These are phyloP conservation scores for Leccinum obscurum DNA, from an alignment of 768 basidiomycete genomes.

Conservation along the genomic window DNA sequence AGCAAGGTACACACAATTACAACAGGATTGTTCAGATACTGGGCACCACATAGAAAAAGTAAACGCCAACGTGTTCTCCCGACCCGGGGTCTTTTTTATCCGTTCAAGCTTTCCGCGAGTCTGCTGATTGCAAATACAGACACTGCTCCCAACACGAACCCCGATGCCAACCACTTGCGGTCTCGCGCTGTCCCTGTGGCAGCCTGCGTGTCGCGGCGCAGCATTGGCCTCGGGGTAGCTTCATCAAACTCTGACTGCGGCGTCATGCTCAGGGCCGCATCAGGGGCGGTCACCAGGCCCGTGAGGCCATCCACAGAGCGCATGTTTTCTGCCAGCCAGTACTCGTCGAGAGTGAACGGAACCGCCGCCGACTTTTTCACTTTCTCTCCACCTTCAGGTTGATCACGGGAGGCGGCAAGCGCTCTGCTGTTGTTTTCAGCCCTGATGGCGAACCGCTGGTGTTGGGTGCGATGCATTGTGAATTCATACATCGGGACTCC, in stretches of 20 bases:
- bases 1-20: too few species aligned
- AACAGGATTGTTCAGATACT: too few species aligned
- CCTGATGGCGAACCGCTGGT: constrained; percentile 40
- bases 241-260: constrained; percentile 22
- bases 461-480: constrained; percentile 53
- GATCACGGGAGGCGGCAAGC: constrained; percentile 5
- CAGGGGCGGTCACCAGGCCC: constrained; percentile 38
- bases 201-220: constrained; percentile 2
- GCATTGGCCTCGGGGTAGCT: constrained; percentile 12
- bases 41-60: too few species aligned
- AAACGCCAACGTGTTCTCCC: too few species aligned
- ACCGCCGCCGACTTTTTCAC: background rate
- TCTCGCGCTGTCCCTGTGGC: background rate
- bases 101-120: background rate
- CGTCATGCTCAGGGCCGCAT: constrained; percentile 8
- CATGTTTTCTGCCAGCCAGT: constrained; percentile 52
- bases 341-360: constrained; percentile 45
- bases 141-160: constrained; percentile 20
- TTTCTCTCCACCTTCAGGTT: background rate
- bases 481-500: constrained; percentile 64
- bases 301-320: constrained; percentile 63
- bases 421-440: constrained; percentile 44
- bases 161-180: constrained; percentile 17
- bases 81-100: background rate
- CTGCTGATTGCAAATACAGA: background rate